Conservation (phyloP, 495 filamentous ascomycete species). For the Mycothermus thermophilus region DNA sequence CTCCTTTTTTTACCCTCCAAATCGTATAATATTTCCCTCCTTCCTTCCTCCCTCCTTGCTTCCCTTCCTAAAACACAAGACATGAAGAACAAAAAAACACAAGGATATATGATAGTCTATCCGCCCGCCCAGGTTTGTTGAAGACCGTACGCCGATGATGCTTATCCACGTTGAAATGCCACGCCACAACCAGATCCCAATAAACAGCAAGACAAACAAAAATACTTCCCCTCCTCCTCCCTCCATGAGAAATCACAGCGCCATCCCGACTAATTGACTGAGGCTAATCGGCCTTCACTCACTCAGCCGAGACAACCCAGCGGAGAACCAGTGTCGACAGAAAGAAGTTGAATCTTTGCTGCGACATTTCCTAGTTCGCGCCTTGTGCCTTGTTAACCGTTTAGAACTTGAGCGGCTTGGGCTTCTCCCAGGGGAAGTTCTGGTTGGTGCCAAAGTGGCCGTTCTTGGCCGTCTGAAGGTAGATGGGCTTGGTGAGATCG, state of each 20-base stretch:
- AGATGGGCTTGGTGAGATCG: constrained; percentile 88
- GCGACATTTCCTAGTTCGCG: too few species aligned
- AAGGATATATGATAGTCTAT: constrained; percentile 23
- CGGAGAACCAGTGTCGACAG: constrained; percentile 17
- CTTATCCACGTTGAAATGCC: constrained; percentile 16
- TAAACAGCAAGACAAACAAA: constrained; percentile 6
- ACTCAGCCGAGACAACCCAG: constrained; percentile 9
- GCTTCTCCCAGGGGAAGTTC: constrained; percentile 94
- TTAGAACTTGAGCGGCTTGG: constrained; percentile 85
- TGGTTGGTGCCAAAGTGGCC: constrained; percentile 97
- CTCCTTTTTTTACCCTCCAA: constrained; percentile 9
- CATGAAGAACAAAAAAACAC: constrained; percentile 11
- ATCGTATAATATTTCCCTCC: too few species aligned
- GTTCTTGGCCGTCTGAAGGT: constrained; percentile 97
- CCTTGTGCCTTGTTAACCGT: constrained; percentile 16
- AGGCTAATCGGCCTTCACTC: not conserved
- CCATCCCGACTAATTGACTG: too few species aligned
- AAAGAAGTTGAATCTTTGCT: constrained; percentile 28
- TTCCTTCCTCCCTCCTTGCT: too few species aligned
- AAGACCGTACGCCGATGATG: constrained; percentile 29
- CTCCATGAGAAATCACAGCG: too few species aligned
- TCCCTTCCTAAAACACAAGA: constrained; percentile 2
- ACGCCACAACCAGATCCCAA: constrained; percentile 9
- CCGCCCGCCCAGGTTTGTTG: constrained; percentile 28
- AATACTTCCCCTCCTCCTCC: too few species aligned